Evolutionary conservation across 495 filamentous ascomycete species (phyloP).

Genomic region (Antarctomyces pellizariae): DNA sequence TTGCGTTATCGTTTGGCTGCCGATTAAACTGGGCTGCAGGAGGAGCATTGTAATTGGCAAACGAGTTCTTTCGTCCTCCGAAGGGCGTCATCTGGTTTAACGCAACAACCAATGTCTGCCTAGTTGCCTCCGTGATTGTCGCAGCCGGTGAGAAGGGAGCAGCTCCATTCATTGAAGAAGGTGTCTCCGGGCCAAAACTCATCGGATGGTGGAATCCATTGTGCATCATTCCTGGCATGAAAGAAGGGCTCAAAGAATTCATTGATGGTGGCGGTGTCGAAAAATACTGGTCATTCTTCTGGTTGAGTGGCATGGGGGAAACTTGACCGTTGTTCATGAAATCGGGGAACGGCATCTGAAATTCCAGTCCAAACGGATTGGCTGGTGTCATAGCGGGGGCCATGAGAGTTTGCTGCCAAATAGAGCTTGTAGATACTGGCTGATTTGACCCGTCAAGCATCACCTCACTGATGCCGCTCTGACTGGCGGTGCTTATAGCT

Average conservation of each 20-base stretch:
- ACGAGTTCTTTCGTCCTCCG: constrained; percentile 56
- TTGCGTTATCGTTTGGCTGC: constrained; percentile 24
- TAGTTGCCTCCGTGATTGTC: constrained; percentile 82
- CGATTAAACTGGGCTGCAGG: constrained; percentile 27
- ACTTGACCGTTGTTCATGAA: constrained; percentile 32
- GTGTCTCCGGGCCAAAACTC: constrained; percentile 42
- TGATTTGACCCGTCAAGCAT: constrained; percentile 70
- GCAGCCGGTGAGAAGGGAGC: constrained; percentile 30
- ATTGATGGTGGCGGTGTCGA: constrained; percentile 43
- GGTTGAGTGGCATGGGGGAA: constrained; percentile 33
- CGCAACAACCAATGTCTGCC: constrained; percentile 62
- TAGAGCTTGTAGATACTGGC: constrained; percentile 22
- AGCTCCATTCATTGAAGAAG: constrained; percentile 41
- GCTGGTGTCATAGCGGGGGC: constrained; percentile 30
- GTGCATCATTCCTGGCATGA: constrained; percentile 25
- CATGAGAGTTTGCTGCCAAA: constrained; percentile 49
- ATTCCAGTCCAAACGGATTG: constrained; percentile 38
- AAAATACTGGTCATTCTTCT: constrained; percentile 30
- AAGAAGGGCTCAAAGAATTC: constrained; percentile 30
- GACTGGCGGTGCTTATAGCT: constrained; percentile 77
- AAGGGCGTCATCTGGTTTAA: constrained; percentile 56
- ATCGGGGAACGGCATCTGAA: constrained; percentile 32
- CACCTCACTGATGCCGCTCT: constrained; percentile 76
- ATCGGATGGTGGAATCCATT: constrained; percentile 32
- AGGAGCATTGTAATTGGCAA: constrained; percentile 42